These are phyloP conservation scores for Crotalaria pallida DNA, from an alignment of 306 rosid species.

Conservation along the genomic window DNA sequence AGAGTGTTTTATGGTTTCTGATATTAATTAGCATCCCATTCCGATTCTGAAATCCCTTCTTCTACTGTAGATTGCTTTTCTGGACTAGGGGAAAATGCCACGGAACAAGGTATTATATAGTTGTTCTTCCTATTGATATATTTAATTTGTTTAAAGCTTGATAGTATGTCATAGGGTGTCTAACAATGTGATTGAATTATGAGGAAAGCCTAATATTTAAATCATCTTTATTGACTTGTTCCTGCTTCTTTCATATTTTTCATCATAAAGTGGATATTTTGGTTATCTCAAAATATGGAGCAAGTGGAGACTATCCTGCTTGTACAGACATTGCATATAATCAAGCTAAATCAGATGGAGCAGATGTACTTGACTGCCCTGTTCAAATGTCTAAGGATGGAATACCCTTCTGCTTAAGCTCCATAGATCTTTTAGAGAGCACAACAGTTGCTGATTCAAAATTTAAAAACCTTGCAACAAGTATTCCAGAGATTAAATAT, in stretches of 20 bases:
- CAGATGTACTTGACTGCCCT: conserved; percentile 78
- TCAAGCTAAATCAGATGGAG: conserved; percentile 60
- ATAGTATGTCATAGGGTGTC: conserved; percentile 2
- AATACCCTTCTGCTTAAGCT: conserved; percentile 71
- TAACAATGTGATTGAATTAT: not conserved
- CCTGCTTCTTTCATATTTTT: conserved; percentile 20
- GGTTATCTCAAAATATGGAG: no score
- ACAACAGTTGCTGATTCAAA: conserved; percentile 42
- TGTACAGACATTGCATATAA: conserved; percentile 64
- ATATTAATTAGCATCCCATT: not conserved
- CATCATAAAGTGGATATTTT: conserved; percentile 44
- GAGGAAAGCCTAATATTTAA: not conserved
- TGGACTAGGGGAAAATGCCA: conserved; percentile 32
- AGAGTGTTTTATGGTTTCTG: not conserved
- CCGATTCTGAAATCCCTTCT: conserved; percentile 20
- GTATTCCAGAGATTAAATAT: conserved; percentile 42
- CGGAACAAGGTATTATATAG: conserved; percentile 41
- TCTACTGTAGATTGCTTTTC: conserved; percentile 68
- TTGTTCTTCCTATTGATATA: not conserved
- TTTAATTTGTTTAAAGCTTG: not conserved
- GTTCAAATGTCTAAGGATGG: conserved; percentile 85
- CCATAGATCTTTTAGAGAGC: conserved; percentile 69
- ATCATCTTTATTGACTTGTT: conserved; percentile 31
- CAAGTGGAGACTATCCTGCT: conserved; percentile 77
- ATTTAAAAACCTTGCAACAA: conserved; percentile 27